Evolutionary conservation across 169 alveolate species (phyloP).

Genomic region (Babesia ovata): DNA sequence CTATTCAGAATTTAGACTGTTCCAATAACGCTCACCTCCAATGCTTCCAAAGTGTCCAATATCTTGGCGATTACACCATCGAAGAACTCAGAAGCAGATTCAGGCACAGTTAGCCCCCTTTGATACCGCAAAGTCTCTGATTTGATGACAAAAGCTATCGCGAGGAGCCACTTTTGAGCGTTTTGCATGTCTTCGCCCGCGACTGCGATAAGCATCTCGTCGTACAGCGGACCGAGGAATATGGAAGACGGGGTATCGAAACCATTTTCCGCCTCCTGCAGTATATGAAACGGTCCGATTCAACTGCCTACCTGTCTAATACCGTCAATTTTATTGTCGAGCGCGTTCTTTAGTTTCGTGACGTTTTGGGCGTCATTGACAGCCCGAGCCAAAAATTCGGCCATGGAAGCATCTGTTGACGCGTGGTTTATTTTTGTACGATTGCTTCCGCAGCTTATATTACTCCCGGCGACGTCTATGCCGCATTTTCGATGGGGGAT

Average conservation of each 20-base stretch:
- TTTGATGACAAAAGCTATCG: slow-evolving; percentile 28
- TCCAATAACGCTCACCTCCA: slow-evolving; percentile 1
- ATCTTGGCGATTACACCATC: slow-evolving; percentile 36
- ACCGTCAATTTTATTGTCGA: slow-evolving; percentile 30
- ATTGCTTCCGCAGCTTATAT: not conserved
- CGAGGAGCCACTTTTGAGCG: slow-evolving; percentile 37
- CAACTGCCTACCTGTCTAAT: slow-evolving; percentile 20
- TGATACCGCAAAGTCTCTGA: slow-evolving; percentile 9
- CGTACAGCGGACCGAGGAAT: slow-evolving; percentile 27
- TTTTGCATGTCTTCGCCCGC: slow-evolving; percentile 12
- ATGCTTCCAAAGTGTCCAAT: slow-evolving; percentile 17
- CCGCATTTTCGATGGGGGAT: slow-evolving; percentile 1
- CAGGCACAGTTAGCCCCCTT: slow-evolving; percentile 10
- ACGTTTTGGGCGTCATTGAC: slow-evolving; percentile 17
- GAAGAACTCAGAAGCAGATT: slow-evolving; percentile 26
- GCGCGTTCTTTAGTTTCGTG: slow-evolving; percentile 28
- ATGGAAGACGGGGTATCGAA: slow-evolving; percentile 34
- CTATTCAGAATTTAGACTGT: not conserved
- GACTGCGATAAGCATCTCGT: slow-evolving; percentile 30
- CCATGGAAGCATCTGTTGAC: slow-evolving; percentile 9
- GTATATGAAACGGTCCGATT: not conserved
- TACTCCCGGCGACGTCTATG: not conserved
- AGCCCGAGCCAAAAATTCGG: slow-evolving; percentile 30
- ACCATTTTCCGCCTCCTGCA: slow-evolving; percentile 22
- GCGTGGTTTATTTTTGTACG: not conserved